Conservation (phyloP, 208 protist species). For the Zelonia costaricensis region DNA sequence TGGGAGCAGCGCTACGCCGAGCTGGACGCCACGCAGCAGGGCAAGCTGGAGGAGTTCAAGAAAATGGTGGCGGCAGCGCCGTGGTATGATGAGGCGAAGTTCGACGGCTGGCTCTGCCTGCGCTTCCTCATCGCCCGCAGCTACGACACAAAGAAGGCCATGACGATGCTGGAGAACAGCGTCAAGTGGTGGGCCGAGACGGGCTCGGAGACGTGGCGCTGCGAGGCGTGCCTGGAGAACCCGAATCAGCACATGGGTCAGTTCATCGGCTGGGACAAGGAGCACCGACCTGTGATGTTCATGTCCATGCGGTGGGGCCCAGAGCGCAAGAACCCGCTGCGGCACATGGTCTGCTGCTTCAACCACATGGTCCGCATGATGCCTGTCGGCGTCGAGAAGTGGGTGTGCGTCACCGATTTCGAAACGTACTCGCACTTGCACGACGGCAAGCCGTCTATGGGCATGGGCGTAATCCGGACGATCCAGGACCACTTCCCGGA, state of each 20-base stretch:
- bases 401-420: slow-evolving; percentile 86
- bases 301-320: slow-evolving; percentile 87
- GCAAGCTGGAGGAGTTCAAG: slow-evolving; percentile 33
- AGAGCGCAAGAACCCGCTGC: slow-evolving; percentile 70
- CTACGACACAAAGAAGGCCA: slow-evolving; percentile 64
- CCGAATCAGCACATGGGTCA: slow-evolving; percentile 80
- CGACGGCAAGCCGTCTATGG: slow-evolving; percentile 75
- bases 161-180: slow-evolving; percentile 67
- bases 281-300: slow-evolving; percentile 77
- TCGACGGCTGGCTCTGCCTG: slow-evolving; percentile 65
- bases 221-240: slow-evolving; percentile 57
- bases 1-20: slow-evolving; percentile 68
- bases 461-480: slow-evolving; percentile 48
- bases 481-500: slow-evolving; percentile 89
- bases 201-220: slow-evolving; percentile 50
- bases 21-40: slow-evolving; percentile 43
- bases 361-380: slow-evolving; percentile 73
- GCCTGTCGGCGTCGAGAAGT: slow-evolving; percentile 86
- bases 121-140: slow-evolving; percentile 76
- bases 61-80: slow-evolving; percentile 37
- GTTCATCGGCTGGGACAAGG: slow-evolving; percentile 81
- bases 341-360: slow-evolving; percentile 69
- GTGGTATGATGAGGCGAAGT: slow-evolving; percentile 62
- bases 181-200: slow-evolving; percentile 73
- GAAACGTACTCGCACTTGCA: slow-evolving; percentile 78